Conservation (phyloP, 2,329 filamentous ascomycete genomes). For the Tolypocladium inflatum region DNA sequence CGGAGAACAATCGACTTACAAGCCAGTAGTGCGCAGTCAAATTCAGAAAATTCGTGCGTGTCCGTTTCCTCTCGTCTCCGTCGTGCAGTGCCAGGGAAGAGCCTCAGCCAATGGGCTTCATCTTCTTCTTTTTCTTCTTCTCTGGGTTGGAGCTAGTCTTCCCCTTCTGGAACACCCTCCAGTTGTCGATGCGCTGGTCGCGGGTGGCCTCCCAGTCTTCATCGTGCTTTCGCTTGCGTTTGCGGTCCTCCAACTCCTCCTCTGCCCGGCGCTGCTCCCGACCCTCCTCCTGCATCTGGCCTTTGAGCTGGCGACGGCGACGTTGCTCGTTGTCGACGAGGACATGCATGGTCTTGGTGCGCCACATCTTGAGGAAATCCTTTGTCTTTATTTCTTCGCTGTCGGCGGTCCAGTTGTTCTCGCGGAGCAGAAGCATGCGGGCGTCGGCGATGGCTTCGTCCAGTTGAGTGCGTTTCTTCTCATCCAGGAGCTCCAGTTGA, state of each 20-base stretch:
- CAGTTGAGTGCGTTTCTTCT: slow-evolving; percentile 77
- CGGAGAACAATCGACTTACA: slow-evolving; percentile 21
- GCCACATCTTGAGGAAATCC: slow-evolving; percentile 78
- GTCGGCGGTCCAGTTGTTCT: slow-evolving; percentile 88
- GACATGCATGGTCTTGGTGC: slow-evolving; percentile 80
- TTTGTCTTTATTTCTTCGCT: slow-evolving; percentile 77
- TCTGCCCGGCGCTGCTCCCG: slow-evolving; percentile 79
- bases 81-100: not conserved
- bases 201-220: slow-evolving; percentile 91
- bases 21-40: slow-evolving; percentile 4
- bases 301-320: slow-evolving; percentile 75
- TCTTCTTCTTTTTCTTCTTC: slow-evolving; percentile 58
- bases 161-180: slow-evolving; percentile 83
- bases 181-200: slow-evolving; percentile 85
- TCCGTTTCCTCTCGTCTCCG: not conserved
- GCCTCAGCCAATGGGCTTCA: slow-evolving; percentile 48
- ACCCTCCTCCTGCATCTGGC: slow-evolving; percentile 93
- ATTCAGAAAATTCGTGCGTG: not conserved
- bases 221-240: slow-evolving; percentile 84
- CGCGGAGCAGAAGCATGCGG: slow-evolving; percentile 86
- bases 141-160: slow-evolving; percentile 38
- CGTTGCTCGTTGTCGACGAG: slow-evolving; percentile 89
- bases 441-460: slow-evolving; percentile 96
- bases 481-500: slow-evolving; percentile 82
- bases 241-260: slow-evolving; percentile 70